phyloP scores from a whole-genome alignment of 1,284 basidiomycete species.

The Apiotrichum sp. region DNA sequence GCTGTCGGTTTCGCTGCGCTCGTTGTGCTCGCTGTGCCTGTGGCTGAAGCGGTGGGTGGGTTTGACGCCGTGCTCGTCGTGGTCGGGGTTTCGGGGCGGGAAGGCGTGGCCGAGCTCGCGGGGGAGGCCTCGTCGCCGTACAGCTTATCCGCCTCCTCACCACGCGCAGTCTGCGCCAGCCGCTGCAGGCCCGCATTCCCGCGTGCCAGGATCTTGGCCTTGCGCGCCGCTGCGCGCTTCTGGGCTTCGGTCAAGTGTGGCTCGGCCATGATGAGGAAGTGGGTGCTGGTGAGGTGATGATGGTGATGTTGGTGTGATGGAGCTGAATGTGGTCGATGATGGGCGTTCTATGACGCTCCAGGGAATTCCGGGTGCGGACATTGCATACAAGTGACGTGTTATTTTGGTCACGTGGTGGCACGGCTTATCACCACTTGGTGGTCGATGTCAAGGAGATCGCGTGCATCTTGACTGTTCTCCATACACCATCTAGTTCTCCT shows the following conservation, averaged over 20 bases:
- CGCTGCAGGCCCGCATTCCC: conserved; percentile 43
- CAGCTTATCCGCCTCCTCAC: conserved; percentile 42
- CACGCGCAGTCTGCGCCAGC: conserved; percentile 44
- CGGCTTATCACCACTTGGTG: too few species aligned
- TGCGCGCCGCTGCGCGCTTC: conserved; percentile 43
- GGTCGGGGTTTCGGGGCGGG: background rate
- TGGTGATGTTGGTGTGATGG: background rate
- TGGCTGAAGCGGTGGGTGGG: too few species aligned
- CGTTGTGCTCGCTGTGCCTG: too few species aligned
- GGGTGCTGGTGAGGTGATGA: too few species aligned
- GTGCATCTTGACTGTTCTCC: too few species aligned
- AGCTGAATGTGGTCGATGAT: background rate
- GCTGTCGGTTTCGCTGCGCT: too few species aligned
- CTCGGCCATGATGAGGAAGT: conserved; percentile 20
- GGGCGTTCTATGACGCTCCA: background rate
- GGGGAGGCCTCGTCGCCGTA: conserved; percentile 29
- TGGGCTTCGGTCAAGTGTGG: conserved; percentile 33
- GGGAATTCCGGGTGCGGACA: too few species aligned
- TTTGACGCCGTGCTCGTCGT: background rate
- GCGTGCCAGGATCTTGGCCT: conserved; percentile 46
- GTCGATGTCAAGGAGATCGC: too few species aligned
- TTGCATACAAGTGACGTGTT: background rate
- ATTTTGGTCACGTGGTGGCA: background rate
- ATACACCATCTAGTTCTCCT: background rate
- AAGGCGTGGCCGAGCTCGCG: background rate